Evolutionary conservation across 306 rosid species (phyloP).

Genomic region (Myrica gale): DNA sequence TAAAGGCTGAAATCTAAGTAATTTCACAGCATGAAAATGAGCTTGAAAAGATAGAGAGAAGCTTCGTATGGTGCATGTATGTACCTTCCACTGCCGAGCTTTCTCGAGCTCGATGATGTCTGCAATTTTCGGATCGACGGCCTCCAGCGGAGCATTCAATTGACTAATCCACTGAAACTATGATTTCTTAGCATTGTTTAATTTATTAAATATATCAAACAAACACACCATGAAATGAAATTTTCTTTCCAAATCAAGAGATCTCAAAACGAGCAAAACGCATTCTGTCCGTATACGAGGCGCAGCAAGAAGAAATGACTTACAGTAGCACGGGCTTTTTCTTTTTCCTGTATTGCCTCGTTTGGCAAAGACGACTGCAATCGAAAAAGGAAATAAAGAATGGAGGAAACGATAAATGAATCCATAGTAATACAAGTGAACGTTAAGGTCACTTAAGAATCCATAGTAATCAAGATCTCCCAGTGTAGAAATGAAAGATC

Average conservation of each 20-base stretch:
- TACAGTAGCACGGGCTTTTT: conserved; percentile 57
- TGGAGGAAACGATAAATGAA: neutral
- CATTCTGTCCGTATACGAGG: neutral
- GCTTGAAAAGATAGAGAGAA: neutral
- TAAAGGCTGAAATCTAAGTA: neutral
- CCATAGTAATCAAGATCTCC: too few relatives aligned
- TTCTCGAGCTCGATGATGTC: conserved; percentile 89
- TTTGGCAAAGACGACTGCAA: conserved; percentile 63
- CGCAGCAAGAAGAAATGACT: conserved; percentile 15
- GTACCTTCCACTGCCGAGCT: conserved; percentile 89
- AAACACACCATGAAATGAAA: too few relatives aligned
- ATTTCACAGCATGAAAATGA: neutral
- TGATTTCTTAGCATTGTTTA: neutral
- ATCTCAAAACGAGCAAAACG: neutral
- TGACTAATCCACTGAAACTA: conserved; percentile 74
- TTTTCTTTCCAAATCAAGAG: neutral
- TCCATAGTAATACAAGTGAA: neutral
- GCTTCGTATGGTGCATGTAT: neutral
- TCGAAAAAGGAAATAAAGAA: conserved; percentile 2
- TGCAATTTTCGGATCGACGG: conserved; percentile 68
- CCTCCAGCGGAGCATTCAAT: conserved; percentile 75
- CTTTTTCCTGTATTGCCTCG: conserved; percentile 46
- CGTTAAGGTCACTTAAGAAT: neutral
- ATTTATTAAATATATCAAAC: too few relatives aligned
- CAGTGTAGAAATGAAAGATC: neutral